Percentiles rank a stretch among this genome's conserved stretches.
Conservation (phyloP, 106 monocot genomes). For the Dendrobium officinale region DNA sequence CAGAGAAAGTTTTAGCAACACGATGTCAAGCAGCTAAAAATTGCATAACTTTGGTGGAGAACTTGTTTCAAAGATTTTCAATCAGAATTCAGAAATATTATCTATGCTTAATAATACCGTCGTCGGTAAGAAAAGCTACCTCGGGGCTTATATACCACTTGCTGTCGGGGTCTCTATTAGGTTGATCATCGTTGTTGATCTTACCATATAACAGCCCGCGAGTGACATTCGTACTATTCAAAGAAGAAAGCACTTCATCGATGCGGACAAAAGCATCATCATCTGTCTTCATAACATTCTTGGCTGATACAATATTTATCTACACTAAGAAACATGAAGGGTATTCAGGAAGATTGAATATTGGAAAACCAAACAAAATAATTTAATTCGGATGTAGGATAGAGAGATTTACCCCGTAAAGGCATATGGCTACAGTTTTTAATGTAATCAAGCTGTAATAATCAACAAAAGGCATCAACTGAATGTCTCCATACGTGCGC, state of each 20-base stretch:
- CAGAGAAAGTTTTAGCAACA: neutral
- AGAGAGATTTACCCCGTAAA: constrained; percentile 51
- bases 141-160: constrained; percentile 69
- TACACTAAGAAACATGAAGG: constrained; percentile 15
- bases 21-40: neutral
- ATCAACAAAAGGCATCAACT: constrained; percentile 94
- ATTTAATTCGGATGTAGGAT: neutral
- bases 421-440: constrained; percentile 91
- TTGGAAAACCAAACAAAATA: constrained; percentile 3
- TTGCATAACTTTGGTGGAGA: neutral
- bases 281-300: constrained; percentile 49
- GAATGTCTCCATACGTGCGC: constrained; percentile 78
- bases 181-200: constrained; percentile 46
- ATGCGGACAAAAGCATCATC: constrained; percentile 57
- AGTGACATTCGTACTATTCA: constrained; percentile 28
- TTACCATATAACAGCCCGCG: constrained; percentile 52
- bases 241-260: constrained; percentile 41
- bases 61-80: neutral
- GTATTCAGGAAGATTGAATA: constrained; percentile 1
- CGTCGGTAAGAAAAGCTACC: constrained; percentile 19
- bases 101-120: neutral
- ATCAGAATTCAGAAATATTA: neutral
- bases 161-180: constrained; percentile 51
- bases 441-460: constrained; percentile 85
- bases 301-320: constrained; percentile 54